Evolutionary conservation across 768 basidiomycete genomes (phyloP), one percentile per base, ranked within the genome.

Genomic region (Naganishia friedmannii): DNA sequence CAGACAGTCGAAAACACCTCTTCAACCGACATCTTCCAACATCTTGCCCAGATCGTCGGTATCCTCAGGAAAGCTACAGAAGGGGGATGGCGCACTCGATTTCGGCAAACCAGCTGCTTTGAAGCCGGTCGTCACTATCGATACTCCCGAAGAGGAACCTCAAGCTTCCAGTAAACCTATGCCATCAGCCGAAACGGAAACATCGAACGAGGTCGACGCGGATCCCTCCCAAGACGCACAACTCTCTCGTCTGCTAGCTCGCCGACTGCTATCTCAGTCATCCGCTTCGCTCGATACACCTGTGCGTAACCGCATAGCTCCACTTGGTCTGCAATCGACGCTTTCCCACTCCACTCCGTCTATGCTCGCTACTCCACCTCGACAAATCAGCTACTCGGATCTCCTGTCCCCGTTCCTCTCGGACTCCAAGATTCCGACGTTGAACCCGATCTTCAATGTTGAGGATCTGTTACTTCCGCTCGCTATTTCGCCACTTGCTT

Each of bases 381-480:
- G 46, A 17, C 39, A n/a, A 29, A 45, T 63, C 23, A 63, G 60
- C 39, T 45, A 63, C 8, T 17, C 60, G 42, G 60, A 63, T 45
- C 42, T 45, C 15, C 42, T 63, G 13, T 45, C 60, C 13, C 60
- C 60, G 26, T 21, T 45, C 23, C 42, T 63, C 34, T 45, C 60
- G 6, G 10, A 45, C 10, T 63, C 60, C 2, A 63, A 63, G 15
- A 45, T 63, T 46, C 60, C 60, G 23, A 63, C 60, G 15, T 29
- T 63, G 23, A 42, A 63, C 13, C 60, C 60, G 23, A 21, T 63
- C 10, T 21, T n/a, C 9, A 45, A 63, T 29, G 42, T 63, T 42
- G 60, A 34, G 13, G 60, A 63, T 28, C 60, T 63, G n/a, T 29
- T 63, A n/a, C 28, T 63, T 19, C 60, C 60, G 12, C 60, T 63